Base-by-base conservation (phyloP, 768 basidiomycete species). In the Lentinula guzmanii region DNA sequence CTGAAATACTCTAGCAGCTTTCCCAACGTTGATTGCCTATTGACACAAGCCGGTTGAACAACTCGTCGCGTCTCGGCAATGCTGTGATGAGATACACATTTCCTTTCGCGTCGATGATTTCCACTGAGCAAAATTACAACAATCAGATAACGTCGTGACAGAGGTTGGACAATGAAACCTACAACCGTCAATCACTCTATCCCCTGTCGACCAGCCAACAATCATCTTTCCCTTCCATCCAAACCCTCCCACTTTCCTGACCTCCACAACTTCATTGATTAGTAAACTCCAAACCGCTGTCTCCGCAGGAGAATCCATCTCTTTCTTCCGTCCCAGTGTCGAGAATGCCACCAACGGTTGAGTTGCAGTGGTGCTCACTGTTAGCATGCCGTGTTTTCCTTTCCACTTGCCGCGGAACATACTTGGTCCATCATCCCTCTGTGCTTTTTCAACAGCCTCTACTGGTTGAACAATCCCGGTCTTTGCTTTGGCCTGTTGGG, bases 171-270 rank as follows among this genome's bases (percentile, higher is more conserved):
- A 7, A 7, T 48, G n/a, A 3, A n/a, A 52, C 51, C 16, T 13
- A 52, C 51, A 65, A 11, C 75, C 74, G 53, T 64, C 64, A 43
- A 70, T 63, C 34, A 76, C 66, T 35, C 69, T 71, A 52, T 65
- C 62, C 6, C 68, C 67, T 52, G 68, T 64, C 43, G 69, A 70
- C 69, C 70, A 75, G 24, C 74, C 74, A 24, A 76, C 70, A 33
- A 77, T 65, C 42, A 76, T 62, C 68, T 70, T 71, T n/a, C 70
- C 72, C 70, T 75, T 76, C 72, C 73, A 76, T 43, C 75, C 75
- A 46, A 74, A 70, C 39, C 75, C 75, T 39, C 75, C 75, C 50
- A 75, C 62, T 67, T 74, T 63, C 41, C 71, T 52, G 56, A 69
- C 71, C 65, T 66, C 53, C 65, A 71, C 71, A 34, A 75, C 65